phyloP scores from a whole-genome alignment of 2,329 filamentous ascomycete species.

The Zopfia rhizophila region DNA sequence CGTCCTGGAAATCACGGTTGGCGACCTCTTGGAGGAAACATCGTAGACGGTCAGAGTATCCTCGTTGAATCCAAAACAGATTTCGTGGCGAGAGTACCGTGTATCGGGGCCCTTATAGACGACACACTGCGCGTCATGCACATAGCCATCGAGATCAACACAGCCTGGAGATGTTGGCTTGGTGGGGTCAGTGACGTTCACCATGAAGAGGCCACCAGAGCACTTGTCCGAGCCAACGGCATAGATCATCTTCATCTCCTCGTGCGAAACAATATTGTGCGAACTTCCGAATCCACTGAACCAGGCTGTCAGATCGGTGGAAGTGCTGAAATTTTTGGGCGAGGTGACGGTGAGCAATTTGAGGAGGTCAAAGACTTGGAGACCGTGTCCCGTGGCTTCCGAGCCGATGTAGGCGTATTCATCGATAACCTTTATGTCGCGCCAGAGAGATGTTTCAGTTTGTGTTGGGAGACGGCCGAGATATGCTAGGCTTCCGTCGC shows the following conservation, averaged over 20 bases:
- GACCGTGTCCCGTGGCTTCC: slow-evolving; percentile 58
- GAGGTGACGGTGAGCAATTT: slow-evolving; percentile 49
- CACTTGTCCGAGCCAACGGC: slow-evolving; percentile 54
- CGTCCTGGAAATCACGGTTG: slow-evolving; percentile 59
- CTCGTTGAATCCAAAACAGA: slow-evolving; percentile 69
- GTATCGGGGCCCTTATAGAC: slow-evolving; percentile 64
- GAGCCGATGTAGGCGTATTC: slow-evolving; percentile 56
- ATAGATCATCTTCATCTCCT: slow-evolving; percentile 47
- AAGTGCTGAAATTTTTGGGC: slow-evolving; percentile 41
- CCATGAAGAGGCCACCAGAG: slow-evolving; percentile 65
- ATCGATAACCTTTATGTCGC: slow-evolving; percentile 60
- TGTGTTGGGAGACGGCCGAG: slow-evolving; percentile 64
- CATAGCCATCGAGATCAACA: slow-evolving; percentile 66
- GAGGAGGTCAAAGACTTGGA: slow-evolving; percentile 71
- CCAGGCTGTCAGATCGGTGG: slow-evolving; percentile 40
- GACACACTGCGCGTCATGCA: slow-evolving; percentile 70
- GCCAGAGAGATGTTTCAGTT: slow-evolving; percentile 59
- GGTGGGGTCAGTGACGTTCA: slow-evolving; percentile 64
- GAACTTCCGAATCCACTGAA: slow-evolving; percentile 41
- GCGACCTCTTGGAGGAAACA: slow-evolving; percentile 55
- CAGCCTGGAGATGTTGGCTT: slow-evolving; percentile 62
- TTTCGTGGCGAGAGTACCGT: slow-evolving; percentile 62
- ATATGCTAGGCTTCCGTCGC: slow-evolving; percentile 61
- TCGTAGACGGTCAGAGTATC: slow-evolving; percentile 62
- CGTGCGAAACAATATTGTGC: slow-evolving; percentile 50